Percentiles rank a stretch among this genome's conserved stretches.
Conservation (phyloP, 2,329 filamentous ascomycete species). For the Paraconiothyrium sp. region DNA sequence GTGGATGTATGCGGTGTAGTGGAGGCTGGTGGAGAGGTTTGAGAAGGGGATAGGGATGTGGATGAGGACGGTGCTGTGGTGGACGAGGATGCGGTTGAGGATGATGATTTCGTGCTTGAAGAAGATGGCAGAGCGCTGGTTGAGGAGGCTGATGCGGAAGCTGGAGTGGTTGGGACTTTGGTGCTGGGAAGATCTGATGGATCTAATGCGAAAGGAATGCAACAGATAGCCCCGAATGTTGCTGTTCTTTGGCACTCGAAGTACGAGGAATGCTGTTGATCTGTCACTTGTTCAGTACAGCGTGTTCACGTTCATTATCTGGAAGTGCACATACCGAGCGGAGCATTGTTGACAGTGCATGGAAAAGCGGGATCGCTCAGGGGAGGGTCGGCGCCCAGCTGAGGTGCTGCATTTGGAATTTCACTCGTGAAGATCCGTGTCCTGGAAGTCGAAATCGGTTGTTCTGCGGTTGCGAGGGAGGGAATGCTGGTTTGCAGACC, state of each 20-base stretch:
- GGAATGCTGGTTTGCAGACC: neutral
- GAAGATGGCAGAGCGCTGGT: neutral
- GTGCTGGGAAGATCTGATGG: constrained; percentile 2
- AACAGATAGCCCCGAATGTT: neutral
- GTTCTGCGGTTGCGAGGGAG: neutral
- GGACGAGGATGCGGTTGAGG: neutral
- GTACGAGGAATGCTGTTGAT: constrained; percentile 3
- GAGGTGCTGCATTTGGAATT: neutral
- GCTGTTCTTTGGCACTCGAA: constrained; percentile 2
- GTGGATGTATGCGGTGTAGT: neutral
- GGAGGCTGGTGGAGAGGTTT: neutral
- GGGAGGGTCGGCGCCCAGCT: neutral
- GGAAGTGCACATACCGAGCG: neutral
- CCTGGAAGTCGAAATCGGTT: neutral
- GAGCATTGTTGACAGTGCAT: constrained; percentile 5
- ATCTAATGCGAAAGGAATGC: neutral
- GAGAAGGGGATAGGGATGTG: neutral
- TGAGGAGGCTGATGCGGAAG: neutral
- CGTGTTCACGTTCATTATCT: too few relatives aligned
- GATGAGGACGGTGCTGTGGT: neutral
- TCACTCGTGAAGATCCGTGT: neutral
- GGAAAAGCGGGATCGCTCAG: neutral
- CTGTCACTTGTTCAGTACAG: constrained; percentile 1
- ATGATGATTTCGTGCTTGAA: neutral
- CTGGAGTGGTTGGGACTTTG: neutral